A percentile compares a stretch with the other conserved stretches of the same genome.
Conservation (phyloP, 2,329 filamentous ascomycete species). For the Curvularia verruculosa region DNA sequence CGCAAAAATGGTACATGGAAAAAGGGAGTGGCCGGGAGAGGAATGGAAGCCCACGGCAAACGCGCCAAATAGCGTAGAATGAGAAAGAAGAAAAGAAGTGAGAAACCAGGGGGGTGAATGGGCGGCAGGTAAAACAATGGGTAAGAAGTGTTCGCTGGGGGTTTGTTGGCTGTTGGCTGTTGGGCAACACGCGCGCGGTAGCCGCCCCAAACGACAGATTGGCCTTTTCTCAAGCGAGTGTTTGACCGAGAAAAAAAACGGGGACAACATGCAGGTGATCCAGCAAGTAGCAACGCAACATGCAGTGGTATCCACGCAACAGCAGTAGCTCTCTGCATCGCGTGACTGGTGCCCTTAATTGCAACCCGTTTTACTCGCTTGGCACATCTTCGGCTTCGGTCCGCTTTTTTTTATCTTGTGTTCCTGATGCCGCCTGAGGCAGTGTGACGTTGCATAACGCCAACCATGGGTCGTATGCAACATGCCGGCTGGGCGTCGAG, state of each 20-base stretch:
- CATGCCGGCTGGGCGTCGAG: slow-evolving; percentile 22
- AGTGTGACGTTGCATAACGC: slow-evolving; percentile 27
- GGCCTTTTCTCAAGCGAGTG: not conserved
- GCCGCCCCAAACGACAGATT: slow-evolving; percentile 23
- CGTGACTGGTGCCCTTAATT: slow-evolving; percentile 10
- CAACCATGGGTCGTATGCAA: slow-evolving; percentile 18
- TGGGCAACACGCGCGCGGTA: slow-evolving; percentile 14
- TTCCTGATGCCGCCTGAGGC: slow-evolving; percentile 5
- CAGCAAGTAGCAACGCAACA: slow-evolving; percentile 21
- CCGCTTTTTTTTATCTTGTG: not conserved
- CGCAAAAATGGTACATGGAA: not conserved
- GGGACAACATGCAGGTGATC: not conserved
- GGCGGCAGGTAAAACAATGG: too few species aligned
- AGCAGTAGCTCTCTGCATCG: slow-evolving; percentile 14
- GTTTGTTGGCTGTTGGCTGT: not conserved
- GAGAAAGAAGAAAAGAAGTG: not conserved
- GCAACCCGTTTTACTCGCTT: slow-evolving; percentile 21
- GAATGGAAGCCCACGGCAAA: not conserved
- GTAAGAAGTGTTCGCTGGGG: not conserved
- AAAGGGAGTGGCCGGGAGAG: not conserved
- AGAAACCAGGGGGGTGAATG: too few species aligned
- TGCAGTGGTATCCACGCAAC: slow-evolving; percentile 27
- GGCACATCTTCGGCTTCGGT: slow-evolving; percentile 14
- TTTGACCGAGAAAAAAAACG: not conserved
- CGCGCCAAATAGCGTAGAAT: slow-evolving; percentile 1